These are phyloP conservation scores for Cryphonectria nitschkei DNA, from an alignment of 2,329 filamentous ascomycete genomes.

Conservation along the genomic window DNA sequence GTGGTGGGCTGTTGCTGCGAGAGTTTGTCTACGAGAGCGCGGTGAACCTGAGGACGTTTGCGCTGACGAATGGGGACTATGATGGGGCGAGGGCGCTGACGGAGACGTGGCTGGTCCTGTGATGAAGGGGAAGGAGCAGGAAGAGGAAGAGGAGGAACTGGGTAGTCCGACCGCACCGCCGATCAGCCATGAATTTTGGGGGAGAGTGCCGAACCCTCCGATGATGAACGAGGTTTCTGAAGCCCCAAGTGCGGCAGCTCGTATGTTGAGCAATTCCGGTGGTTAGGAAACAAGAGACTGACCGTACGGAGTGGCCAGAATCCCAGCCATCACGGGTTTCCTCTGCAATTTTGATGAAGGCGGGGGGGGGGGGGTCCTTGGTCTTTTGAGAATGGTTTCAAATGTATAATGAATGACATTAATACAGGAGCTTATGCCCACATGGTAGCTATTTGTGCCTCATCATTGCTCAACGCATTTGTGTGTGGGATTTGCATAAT, in stretches of 20 bases:
- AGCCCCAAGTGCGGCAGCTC: not conserved
- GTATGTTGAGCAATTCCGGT: not conserved
- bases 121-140: not conserved
- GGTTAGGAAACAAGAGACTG: not conserved
- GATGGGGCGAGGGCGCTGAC: conserved; percentile 64
- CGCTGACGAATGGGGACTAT: conserved; percentile 65
- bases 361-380: no score
- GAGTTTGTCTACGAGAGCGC: conserved; percentile 72
- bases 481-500: no score
- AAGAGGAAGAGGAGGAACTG: no score
- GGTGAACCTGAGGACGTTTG: conserved; percentile 72
- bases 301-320: not conserved
- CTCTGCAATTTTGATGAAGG: not conserved
- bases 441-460: not conserved
- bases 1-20: conserved; percentile 42
- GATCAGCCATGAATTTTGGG: not conserved
- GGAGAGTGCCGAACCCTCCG: not conserved
- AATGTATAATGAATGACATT: not conserved
- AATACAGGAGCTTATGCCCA: not conserved
- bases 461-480: not conserved
- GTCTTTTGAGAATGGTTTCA: not conserved
- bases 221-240: not conserved
- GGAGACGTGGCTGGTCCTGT: conserved; percentile 60
- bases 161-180: not conserved
- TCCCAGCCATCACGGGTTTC: not conserved